Conservation (phyloP, 1,284 basidiomycete species). For the Ustanciosporium gigantosporum region DNA sequence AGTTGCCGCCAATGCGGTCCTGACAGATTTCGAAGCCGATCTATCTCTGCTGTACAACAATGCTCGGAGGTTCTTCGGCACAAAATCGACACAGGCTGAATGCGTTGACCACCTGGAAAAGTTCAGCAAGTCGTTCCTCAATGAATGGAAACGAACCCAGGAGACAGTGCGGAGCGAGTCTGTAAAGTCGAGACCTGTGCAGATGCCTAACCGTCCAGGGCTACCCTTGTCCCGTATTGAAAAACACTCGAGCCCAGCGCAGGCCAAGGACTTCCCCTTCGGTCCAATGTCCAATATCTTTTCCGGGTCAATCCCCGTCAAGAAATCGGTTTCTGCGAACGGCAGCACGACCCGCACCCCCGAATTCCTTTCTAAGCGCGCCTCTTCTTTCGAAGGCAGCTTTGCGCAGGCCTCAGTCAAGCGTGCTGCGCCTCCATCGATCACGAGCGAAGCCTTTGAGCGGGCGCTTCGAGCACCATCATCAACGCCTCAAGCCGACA, state of each 20-base stretch:
- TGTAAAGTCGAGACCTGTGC: constrained; percentile 3
- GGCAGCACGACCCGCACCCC: constrained; percentile 4
- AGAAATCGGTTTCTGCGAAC: constrained; percentile 12
- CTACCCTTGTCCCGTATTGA: background rate
- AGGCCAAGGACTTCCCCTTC: too few relatives aligned
- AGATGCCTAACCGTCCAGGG: constrained; percentile 1
- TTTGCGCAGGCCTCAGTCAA: background rate
- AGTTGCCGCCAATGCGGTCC: constrained; percentile 29
- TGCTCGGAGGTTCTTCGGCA: constrained; percentile 26
- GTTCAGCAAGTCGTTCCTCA: constrained; percentile 28
- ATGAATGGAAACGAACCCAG: constrained; percentile 33
- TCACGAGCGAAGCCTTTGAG: constrained; percentile 34
- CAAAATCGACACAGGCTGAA: constrained; percentile 30
- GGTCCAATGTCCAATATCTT: background rate
- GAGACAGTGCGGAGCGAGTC: background rate
- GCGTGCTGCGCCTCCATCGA: background rate
- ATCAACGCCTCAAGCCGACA: constrained; percentile 16
- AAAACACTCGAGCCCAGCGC: background rate
- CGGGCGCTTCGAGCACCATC: constrained; percentile 25
- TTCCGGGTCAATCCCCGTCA: background rate
- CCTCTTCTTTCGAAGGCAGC: constrained; percentile 20
- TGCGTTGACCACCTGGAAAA: constrained; percentile 37
- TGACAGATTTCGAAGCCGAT: constrained; percentile 40
- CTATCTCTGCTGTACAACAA: constrained; percentile 27
- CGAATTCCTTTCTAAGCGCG: constrained; percentile 25